Evolutionary conservation across 2,329 filamentous ascomycete genomes (phyloP), one percentile per base, ranked within the genome.

Genomic region (Gnomoniopsis sp.): DNA sequence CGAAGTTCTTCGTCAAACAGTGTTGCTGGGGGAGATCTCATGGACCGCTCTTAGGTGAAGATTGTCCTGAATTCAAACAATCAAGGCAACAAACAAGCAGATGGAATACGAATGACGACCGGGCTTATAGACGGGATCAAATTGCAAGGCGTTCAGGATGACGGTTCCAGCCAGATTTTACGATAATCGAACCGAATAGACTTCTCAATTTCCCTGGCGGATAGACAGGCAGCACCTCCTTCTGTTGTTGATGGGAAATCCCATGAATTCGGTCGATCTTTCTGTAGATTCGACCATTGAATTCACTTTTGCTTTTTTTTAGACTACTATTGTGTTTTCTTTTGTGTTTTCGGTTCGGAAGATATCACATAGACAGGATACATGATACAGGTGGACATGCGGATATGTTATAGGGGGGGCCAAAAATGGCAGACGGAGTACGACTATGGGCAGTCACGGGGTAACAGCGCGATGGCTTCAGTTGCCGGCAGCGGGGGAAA

Each of bases 1-100:
- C 86, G 87, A 65, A 93, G 89, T 59, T 95, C 90, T 48, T 84
- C 89, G 46, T 86, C 83, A 49, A 91, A 88, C 69, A 96, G 91
- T 65, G 78, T 95, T 61, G 87, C 89, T 23, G 90, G 90, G 41
- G 85, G 83, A 55, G 87, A 90, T 69, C 75, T 89, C 58, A 81
- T 82, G 69, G 85, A 88, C 64, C 77, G 83, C 53, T 62, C 59
- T 22, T 62, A 57, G 53, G 44, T 19, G 46, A 33, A 56, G 49
- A 61, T 72, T 75, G 67, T 80, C 46, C 23, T 22, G 26, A 26
- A 15, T 26, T 41, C 33, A 49, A 26, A 55, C 38, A 33, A 43
- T 33, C 41, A 44, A 44, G 34, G 36, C 38, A 47, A 26, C 57
- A 54, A 47, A 52, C 36, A 54, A 47, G 48, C 36, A 61, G 41